Base-by-base conservation (phyloP, 768 basidiomycete species). In the Chiua virens region DNA sequence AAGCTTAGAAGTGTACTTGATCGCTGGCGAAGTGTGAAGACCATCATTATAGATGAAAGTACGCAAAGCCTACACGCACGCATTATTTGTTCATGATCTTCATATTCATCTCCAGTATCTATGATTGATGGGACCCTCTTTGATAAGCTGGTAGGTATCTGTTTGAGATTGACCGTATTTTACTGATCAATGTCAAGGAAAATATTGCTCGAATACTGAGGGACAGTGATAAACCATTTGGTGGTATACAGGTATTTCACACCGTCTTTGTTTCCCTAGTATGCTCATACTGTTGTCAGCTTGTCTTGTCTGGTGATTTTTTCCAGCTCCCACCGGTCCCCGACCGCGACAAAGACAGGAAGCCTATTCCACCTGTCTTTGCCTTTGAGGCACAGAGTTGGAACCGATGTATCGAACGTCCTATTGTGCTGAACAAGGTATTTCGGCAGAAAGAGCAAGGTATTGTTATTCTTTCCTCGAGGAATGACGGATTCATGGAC, bases 11-110 rank as follows among this genome's bases (percentile, higher is more conserved):
- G 47, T 32, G 72, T 80, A n/a, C 67, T 79, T 18, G 64, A 74
- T 3, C 79, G 89, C 35, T 94, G 92, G 92, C 69, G 68, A 51
- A 59, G 64, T 11, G 83, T 83, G 1, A 62, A 73, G 49, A 83
- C 85, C 5, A 75, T 96, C 22, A 85, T 96, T 58, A 80, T 96
- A 43, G 92, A 96, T 60, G 92, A 96, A 72, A 81, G 92, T 90
- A 63, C 56, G 80, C 67, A 39, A 39, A 14, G 34, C 40, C 45
- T 40, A 32, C 14, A 17, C 13, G 25, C 13, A 17, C 22, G 25
- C 11, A 45, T 42, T 36, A 3, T 21, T 37, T 27, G 23, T 41
- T 51, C 15, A 50, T 6, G 41, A 23, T 30, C 39, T 35, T 41
- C 57, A 37, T 28, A 13, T 42, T 11, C 47, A n/a, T n/a, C n/a